Evolutionary conservation across 192 early-diverging fungal genomes (phyloP), one percentile per base, ranked within the genome.

Genomic region (Allomyces macrogynus): DNA sequence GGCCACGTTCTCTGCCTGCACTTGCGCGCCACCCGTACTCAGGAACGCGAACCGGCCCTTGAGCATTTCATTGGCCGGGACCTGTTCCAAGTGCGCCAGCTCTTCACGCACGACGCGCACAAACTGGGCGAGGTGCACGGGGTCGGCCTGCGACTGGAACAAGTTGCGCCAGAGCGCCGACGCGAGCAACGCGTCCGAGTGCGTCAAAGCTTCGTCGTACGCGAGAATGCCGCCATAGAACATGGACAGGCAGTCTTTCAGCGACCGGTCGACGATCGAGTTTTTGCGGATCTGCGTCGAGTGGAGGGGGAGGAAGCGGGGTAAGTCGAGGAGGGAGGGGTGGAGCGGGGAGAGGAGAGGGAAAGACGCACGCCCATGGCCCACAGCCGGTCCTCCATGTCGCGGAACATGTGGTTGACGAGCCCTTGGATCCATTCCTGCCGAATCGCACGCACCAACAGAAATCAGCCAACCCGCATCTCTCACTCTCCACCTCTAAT

Each of bases 171-270:
- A 97, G 54, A 97, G 74, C 8, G 94, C 94, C 25, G 87, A 83
- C 10, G 90, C 92, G 66, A 97, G 76, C 64, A 90, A 81, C 16
- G 89, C 86, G 69, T 97, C 91, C 18, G 87, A 84, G 61, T 82
- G 79, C 63, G 84, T 83, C 71, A 95, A 80, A 8, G 88, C 92
- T 71, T 97, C 91, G 69, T 97, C 94, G 63, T 93, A 88, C 10
- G 92, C 89, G 67, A 95, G 78, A 23, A 88, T 84, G 20, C 87
- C 84, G 62, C 94, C 94, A 67, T 91, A 86, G 71, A 91, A 94
- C 65, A 84, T 81, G 11, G 83, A 80, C 63, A 94, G 76, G 8
- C 94, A 74, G 68, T 92, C 89, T 61, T 88, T 84, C 49, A 91
- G 76, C 63, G 87, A 86, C 60, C 82, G 79, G 24, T 77, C 80